Base-by-base conservation (phyloP, 441 rosid species). In the Gossypium davidsonii region DNA sequence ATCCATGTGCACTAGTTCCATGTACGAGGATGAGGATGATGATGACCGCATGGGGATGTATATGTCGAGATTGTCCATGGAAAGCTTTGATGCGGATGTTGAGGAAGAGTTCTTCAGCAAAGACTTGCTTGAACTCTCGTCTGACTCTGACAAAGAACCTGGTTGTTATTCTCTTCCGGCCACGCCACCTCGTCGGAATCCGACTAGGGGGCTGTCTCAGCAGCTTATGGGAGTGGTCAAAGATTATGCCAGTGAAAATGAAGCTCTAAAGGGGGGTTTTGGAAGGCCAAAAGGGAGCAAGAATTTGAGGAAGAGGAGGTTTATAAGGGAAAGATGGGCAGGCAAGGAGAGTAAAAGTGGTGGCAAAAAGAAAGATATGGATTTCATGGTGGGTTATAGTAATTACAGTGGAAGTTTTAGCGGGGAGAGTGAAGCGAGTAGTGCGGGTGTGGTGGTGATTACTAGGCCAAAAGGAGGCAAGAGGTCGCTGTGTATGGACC, bases 401-500 rank as follows among this genome's bases (percentile, higher is more conserved):
- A 69, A 60, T 71, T 63, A 64, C 31, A 78, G 80, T 60, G 79
- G 75, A 15, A 78, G 91, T 59, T 76, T 78, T 2, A 84, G 89
- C 1, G 89, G 90, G 10, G 91, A 87, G 65, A 86, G 90, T 71
- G 91, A 83, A 25, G 81, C 79, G 28, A 79, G 85, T 3, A 65
- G 76, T 0, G 20, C 74, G 21, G 74, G 92, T 1, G 2, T 88
- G 79, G 59, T 87, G 80, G 87, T 90, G 83, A 85, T 90, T 28
- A 83, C 91, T n/a, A 83, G 88, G 87, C 88, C 95, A 0, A 90
- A 83, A 63, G 92, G 95, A 67, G 95, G 95, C 55, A 59, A 62
- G 26, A 81, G 90, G 78, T 73, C 88, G 0, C 25, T 90, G 81
- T 88, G 95, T 67, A 88, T 90, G 95, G 95, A 83, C 61, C 37